Evolutionary conservation across 1,139 yeast genomes (phyloP).

Genomic region (Saccharomyces pastorianus): DNA sequence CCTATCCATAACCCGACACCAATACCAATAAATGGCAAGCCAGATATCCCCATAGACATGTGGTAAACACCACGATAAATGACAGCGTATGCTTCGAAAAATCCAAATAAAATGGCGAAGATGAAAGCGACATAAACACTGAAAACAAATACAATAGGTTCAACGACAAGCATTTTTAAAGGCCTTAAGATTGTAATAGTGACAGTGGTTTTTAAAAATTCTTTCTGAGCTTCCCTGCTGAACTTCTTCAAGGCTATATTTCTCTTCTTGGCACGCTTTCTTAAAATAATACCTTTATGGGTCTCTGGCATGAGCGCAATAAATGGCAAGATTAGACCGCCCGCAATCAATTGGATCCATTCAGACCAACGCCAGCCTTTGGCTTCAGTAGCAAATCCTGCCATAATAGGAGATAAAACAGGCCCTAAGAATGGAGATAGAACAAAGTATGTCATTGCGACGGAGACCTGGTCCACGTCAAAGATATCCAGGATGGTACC

Average conservation of each 20-base stretch:
- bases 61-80: slow-evolving; percentile 56
- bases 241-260: slow-evolving; percentile 41
- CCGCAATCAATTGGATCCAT: slow-evolving; percentile 70
- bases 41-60: slow-evolving; percentile 54
- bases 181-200: slow-evolving; percentile 51
- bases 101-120: slow-evolving; percentile 68
- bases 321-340: slow-evolving; percentile 57
- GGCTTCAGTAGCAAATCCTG: slow-evolving; percentile 64
- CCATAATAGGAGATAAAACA: slow-evolving; percentile 72
- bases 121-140: slow-evolving; percentile 62
- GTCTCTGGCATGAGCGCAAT: slow-evolving; percentile 59
- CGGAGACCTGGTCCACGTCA: slow-evolving; percentile 54
- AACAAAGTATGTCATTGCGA: slow-evolving; percentile 66
- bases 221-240: slow-evolving; percentile 23
- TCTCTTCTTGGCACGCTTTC: slow-evolving; percentile 50
- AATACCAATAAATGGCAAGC: slow-evolving; percentile 61
- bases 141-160: slow-evolving; percentile 62
- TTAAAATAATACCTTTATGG: slow-evolving; percentile 53
- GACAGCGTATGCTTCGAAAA: slow-evolving; percentile 70
- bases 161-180: slow-evolving; percentile 53
- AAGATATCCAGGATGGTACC: slow-evolving; percentile 77
- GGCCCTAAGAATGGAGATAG: slow-evolving; percentile 74
- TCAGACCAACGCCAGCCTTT: slow-evolving; percentile 72
- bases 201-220: slow-evolving; percentile 36
- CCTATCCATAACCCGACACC: slow-evolving; percentile 58